Conservation (phyloP, 1,284 basidiomycete genomes). For the Clitocybe nebularis region DNA sequence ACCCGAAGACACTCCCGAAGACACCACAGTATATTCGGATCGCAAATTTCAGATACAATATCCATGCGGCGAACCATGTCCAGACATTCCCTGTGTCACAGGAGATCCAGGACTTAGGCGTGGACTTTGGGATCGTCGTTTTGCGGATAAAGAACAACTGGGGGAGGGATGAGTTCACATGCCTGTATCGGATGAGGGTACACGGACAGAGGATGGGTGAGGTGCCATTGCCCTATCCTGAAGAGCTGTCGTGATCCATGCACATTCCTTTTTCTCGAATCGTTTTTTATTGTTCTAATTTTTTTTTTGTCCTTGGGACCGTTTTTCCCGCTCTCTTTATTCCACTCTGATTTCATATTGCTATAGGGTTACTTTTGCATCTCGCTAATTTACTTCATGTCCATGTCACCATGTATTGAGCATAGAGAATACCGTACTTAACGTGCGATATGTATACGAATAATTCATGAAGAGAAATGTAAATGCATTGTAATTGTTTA, state of each 20-base stretch:
- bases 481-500: no score
- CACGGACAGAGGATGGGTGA: constrained; percentile 48
- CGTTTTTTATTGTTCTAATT: constrained; percentile 13
- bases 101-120: constrained; percentile 61
- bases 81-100: constrained; percentile 83
- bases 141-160: constrained; percentile 82
- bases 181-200: constrained; percentile 85
- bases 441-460: no score
- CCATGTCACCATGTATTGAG: neutral
- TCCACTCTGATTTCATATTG: constrained; percentile 10
- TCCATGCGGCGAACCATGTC: constrained; percentile 60
- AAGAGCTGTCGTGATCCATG: constrained; percentile 17
- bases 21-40: constrained; percentile 66
- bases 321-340: constrained; percentile 11
- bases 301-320: neutral
- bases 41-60: constrained; percentile 79
- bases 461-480: no score
- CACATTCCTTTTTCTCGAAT: constrained; percentile 8
- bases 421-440: no score
- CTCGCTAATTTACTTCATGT: neutral
- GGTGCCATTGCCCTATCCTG: constrained; percentile 22
- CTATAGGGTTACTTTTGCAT: constrained; percentile 1
- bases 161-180: constrained; percentile 82
- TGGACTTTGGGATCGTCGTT: constrained; percentile 81
- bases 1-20: constrained; percentile 52